Evolutionary conservation across 371 early-diverging fungal genomes (phyloP), one percentile per base, ranked within the genome.

Genomic region (Apophysomyces ossiformis): DNA sequence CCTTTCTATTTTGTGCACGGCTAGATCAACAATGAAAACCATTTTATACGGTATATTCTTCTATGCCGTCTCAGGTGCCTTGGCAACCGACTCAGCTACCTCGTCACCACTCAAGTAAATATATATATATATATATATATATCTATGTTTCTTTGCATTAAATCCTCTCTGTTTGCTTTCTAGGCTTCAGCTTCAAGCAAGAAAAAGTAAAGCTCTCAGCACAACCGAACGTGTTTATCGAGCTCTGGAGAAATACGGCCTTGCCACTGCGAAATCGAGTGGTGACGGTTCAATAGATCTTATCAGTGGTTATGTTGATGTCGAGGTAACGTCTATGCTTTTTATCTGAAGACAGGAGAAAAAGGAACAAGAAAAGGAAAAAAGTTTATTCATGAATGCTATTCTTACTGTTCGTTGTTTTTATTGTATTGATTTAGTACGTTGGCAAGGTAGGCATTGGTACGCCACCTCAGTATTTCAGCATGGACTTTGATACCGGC

Each of bases 401-500:
- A 2, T 26, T 26, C 32, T 26, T 26, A 26, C 32, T 26, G 32
- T 26, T 26, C 32, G 32, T 26, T 26, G 32, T 1, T 57, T 15
- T 18, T 46, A 37, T 18, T n/a, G 44, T 65, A 58, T 7, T 44
- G 37, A 16, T 13, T 15, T 41, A 85, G 83, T 86, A 86, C 43
- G 71, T 83, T 57, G 86, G 86, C 5, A 61, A 74, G n/a, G 72
- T 83, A 6, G 75, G 75, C 7, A 78, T 86, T 16, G 86, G 86
- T 11, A 84, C 85, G 7, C 86, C 86, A 5, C 84, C 86, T 12
- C 85, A 86, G 36, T 60, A 59, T 21, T 86, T 86, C 56, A 70
- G 64, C 12, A 67, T 86, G 37, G 84, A 83, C 54, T 85, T 86
- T 72, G 86, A 86, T 62, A 86, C 86, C 0, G 86, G 86, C 5